A percentile compares a stretch with the other conserved stretches of the same genome.
phyloP scores from a whole-genome alignment of 1,284 basidiomycete genomes.

The Puccinia hordei region DNA sequence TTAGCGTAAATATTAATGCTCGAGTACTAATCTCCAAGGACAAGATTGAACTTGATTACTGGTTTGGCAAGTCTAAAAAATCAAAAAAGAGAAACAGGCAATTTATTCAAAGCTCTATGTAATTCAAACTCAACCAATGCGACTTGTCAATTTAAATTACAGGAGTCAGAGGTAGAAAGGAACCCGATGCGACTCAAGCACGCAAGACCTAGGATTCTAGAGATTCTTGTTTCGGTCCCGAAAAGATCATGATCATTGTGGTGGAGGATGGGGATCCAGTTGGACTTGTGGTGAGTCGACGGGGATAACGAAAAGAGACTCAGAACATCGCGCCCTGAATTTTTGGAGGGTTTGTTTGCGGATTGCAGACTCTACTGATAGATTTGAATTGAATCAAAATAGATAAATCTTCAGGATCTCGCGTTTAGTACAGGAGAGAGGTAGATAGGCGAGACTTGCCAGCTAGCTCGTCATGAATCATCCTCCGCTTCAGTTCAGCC shows the following conservation, averaged over 20 bases:
- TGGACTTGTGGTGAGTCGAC: slow-evolving; percentile 6
- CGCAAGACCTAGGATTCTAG: too few relatives aligned
- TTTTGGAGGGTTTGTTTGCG: slow-evolving; percentile 39
- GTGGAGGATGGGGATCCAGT: not conserved
- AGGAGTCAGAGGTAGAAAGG: not conserved
- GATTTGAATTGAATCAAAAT: too few relatives aligned
- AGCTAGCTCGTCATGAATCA: slow-evolving; percentile 32
- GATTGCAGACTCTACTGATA: slow-evolving; percentile 34
- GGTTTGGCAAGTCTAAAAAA: too few relatives aligned
- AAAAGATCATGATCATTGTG: not conserved
- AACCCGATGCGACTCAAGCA: not conserved
- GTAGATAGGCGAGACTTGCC: not conserved
- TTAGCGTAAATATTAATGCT: too few relatives aligned
- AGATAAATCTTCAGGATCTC: too few relatives aligned
- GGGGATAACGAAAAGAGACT: slow-evolving; percentile 23
- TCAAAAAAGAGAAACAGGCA: too few relatives aligned
- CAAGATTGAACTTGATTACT: too few relatives aligned
- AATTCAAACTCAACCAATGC: too few relatives aligned
- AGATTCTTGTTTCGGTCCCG: not conserved
- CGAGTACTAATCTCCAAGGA: too few relatives aligned
- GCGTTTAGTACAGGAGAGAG: not conserved
- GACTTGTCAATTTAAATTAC: too few relatives aligned
- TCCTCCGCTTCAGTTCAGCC: slow-evolving; percentile 1
- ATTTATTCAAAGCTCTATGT: too few relatives aligned
- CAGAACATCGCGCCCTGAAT: slow-evolving; percentile 17